Base-by-base conservation (phyloP, 2,329 filamentous ascomycete genomes). In the Microthyrium microscopicum region DNA sequence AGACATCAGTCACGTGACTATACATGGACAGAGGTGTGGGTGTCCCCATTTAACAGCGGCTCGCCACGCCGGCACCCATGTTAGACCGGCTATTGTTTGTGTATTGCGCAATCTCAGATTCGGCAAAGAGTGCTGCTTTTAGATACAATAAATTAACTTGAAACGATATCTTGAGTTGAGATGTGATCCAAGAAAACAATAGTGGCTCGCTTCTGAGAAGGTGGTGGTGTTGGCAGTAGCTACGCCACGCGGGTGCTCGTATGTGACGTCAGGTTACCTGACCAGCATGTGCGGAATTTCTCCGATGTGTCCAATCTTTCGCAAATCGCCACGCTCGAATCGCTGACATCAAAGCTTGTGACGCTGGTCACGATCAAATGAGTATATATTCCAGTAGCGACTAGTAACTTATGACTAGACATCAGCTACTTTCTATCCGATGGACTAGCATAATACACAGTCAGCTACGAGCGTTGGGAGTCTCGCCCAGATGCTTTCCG, bases 371-470 rank as follows among this genome's bases (percentile, higher is more conserved):
- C 29, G 29, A 31, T 31, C 9, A 8, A 31, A 31, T 31, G 29
- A 31, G 29, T 31, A 31, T 31, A 31, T 17, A 31, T 31, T 31
- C 29, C 29, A 31, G 29, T 31, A 17, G 29, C 29, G 29, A 31
- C 9, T 8, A 31, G 29, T 17, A 11, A 17, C 9, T 31, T 17
- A 31, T 17, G 11, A 17, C 17, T 8, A 31, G 9, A 31, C 11
- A 31, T 31, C 29, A 31, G 29, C 29, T 31, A 17, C 29, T 17
- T 31, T 31, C 18, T 31, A 11, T 31, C 29, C 29, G 17, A 20
- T 31, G 29, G 29, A 31, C 29, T 17, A 31, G 29, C 11, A 31
- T 31, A 31, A 31, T 20, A 31, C 29, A 31, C 29, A 31, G 9
- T 17, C 11, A 31, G 29, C 29, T 31, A 17, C 29, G 18, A 31